Conservation (phyloP, 768 basidiomycete species). For the Rhodosporidiobolus odoratus region DNA sequence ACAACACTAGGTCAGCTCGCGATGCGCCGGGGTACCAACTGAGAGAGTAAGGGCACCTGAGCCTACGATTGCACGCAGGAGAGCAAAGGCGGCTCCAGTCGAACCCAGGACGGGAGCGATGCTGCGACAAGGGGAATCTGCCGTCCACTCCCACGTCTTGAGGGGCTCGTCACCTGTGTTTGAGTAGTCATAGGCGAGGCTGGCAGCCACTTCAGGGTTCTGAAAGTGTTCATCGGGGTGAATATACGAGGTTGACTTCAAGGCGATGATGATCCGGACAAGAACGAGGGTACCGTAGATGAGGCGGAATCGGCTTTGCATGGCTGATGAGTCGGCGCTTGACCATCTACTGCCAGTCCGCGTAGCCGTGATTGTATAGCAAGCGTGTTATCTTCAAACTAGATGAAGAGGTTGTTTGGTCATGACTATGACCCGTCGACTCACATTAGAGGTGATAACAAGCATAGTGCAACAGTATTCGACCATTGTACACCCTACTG, state of each 20-base stretch:
- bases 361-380: too few species aligned
- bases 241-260: conserved; percentile 25
- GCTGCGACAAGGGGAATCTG: conserved; percentile 16
- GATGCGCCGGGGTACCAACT: too few species aligned
- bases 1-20: not conserved
- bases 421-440: not conserved
- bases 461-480: not conserved
- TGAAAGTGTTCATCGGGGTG: conserved; percentile 43
- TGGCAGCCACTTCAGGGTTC: conserved; percentile 34
- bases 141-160: conserved; percentile 35
- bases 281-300: conserved; percentile 16
- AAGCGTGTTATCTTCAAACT: too few species aligned
- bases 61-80: not conserved
- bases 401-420: too few species aligned
- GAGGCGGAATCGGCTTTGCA: not conserved
- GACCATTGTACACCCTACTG: not conserved
- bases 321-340: too few species aligned
- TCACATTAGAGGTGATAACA: not conserved
- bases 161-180: not conserved
- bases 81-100: conserved; percentile 16
- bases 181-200: conserved; percentile 7
- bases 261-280: conserved; percentile 31
- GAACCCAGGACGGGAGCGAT: conserved; percentile 24
- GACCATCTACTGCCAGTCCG: too few species aligned
- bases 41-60: not conserved